phyloP scores from a whole-genome alignment of 805 yeast genomes.

The Lipomyces orientalis region DNA sequence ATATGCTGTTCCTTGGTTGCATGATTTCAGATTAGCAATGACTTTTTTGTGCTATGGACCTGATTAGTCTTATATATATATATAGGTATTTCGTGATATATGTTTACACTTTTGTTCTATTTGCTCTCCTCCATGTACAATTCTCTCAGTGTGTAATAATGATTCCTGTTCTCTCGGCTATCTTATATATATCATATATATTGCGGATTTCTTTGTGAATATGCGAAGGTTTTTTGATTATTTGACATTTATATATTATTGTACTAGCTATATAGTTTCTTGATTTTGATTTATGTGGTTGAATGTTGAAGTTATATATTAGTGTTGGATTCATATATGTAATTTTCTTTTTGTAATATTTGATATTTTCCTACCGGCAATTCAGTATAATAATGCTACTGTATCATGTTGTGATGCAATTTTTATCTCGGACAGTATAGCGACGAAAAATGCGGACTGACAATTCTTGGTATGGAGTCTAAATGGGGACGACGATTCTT shows the following conservation, averaged over 20 bases:
- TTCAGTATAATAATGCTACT: neutral
- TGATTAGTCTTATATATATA: conserved; percentile 5
- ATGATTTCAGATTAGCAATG: conserved; percentile 5
- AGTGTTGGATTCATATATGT: neutral
- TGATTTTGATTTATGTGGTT: neutral
- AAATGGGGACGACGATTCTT: too few relatives aligned
- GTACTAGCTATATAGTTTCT: neutral
- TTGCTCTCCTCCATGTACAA: neutral
- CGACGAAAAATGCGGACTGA: too few relatives aligned
- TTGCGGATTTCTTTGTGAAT: neutral
- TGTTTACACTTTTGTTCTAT: neutral
- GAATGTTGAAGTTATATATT: neutral
- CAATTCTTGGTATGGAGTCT: too few relatives aligned
- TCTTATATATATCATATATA: conserved; percentile 9
- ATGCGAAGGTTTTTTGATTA: conserved; percentile 7
- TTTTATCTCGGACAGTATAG: too few relatives aligned
- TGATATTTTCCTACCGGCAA: neutral
- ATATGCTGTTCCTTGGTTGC: neutral
- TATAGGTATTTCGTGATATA: conserved; percentile 5
- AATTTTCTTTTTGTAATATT: neutral
- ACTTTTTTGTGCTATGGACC: neutral
- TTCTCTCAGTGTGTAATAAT: conserved; percentile 1
- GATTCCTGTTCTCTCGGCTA: conserved; percentile 8
- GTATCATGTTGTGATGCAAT: neutral
- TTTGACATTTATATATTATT: neutral